These are phyloP conservation scores for Trichoderma sp. DNA, from an alignment of 2,329 filamentous ascomycete genomes.

Conservation along the genomic window DNA sequence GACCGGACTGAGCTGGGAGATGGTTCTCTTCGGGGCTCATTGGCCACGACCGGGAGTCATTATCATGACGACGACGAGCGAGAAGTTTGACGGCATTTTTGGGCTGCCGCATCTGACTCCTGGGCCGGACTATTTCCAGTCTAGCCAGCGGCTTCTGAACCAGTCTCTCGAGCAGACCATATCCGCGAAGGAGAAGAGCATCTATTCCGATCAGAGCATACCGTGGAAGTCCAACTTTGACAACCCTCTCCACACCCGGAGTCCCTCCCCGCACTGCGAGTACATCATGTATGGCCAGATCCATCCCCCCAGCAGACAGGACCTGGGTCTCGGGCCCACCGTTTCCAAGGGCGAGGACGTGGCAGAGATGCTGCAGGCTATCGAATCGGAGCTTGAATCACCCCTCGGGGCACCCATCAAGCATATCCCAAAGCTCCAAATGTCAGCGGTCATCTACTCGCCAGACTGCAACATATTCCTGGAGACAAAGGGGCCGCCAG, in stretches of 20 bases:
- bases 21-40: slow-evolving; percentile 81
- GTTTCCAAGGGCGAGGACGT: slow-evolving; percentile 40
- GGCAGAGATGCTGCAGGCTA: slow-evolving; percentile 50
- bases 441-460: slow-evolving; percentile 67
- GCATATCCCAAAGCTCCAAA: slow-evolving; percentile 58
- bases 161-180: slow-evolving; percentile 70
- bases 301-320: slow-evolving; percentile 53
- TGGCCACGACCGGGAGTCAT: slow-evolving; percentile 79
- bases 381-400: slow-evolving; percentile 65
- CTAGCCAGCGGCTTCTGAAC: slow-evolving; percentile 68
- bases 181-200: slow-evolving; percentile 60
- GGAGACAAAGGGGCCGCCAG: slow-evolving; percentile 64
- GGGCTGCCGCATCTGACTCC: slow-evolving; percentile 81
- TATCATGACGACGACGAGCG: slow-evolving; percentile 84
- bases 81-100: slow-evolving; percentile 93
- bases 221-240: slow-evolving; percentile 77
- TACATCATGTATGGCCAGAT: slow-evolving; percentile 85
- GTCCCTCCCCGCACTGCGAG: slow-evolving; percentile 77
- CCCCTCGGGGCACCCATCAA: slow-evolving; percentile 62
- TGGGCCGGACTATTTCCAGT: slow-evolving; percentile 56
- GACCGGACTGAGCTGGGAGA: slow-evolving; percentile 72
- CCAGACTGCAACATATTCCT: slow-evolving; percentile 70
- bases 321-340: slow-evolving; percentile 40
- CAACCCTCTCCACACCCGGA: slow-evolving; percentile 59
- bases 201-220: slow-evolving; percentile 60